phyloP scores from a whole-genome alignment of 345 rosid species.

The Rhodomyrtus tomentosa region DNA sequence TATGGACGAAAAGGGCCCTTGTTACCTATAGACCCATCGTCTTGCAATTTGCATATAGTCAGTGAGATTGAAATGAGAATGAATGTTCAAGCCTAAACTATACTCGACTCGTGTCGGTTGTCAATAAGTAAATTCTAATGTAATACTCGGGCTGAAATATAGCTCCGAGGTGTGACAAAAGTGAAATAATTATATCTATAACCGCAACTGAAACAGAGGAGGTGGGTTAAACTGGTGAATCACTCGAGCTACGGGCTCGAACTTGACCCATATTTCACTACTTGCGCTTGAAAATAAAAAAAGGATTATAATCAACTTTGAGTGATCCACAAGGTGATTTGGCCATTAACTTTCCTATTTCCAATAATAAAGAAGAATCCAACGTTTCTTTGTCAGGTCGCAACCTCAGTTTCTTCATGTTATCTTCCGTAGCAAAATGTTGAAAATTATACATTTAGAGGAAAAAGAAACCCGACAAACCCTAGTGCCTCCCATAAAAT shows the following conservation, averaged over 20 bases:
- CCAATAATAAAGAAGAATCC: neutral
- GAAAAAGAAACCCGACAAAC: neutral
- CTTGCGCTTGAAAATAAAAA: no score
- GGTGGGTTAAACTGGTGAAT: neutral
- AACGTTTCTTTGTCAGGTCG: neutral
- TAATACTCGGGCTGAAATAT: neutral
- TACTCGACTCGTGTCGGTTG: neutral
- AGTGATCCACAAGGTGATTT: neutral
- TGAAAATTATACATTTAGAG: no score
- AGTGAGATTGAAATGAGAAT: neutral
- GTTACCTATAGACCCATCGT: neutral
- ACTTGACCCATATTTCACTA: neutral
- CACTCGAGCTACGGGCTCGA: neutral
- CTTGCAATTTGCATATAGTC: neutral
- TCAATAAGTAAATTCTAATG: neutral
- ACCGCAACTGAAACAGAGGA: neutral
- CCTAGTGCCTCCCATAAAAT: neutral
- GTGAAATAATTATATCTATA: neutral
- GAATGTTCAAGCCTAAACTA: neutral
- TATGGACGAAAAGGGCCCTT: no score
- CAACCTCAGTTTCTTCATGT: neutral
- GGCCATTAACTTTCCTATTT: neutral
- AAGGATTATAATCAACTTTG: neutral
- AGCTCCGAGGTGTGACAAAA: neutral
- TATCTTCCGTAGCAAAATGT: neutral